These are phyloP conservation scores for Delitschia confertaspora DNA, from an alignment of 495 filamentous ascomycete species.

Conservation along the genomic window DNA sequence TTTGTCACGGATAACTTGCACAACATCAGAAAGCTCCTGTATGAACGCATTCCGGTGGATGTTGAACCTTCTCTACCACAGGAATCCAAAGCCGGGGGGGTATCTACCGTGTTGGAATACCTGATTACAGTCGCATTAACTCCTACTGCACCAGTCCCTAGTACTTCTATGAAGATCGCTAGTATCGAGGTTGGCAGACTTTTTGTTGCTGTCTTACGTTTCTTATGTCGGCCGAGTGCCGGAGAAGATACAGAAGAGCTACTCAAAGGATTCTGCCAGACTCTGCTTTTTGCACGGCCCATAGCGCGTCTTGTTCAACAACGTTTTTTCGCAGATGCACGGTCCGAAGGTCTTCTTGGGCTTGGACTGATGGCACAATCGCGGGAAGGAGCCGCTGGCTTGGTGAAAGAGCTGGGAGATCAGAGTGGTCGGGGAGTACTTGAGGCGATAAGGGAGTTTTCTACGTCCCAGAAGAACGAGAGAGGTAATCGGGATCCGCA, in stretches of 20 bases:
- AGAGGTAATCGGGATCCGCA: constrained; percentile 12
- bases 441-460: constrained; percentile 18
- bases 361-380: constrained; percentile 23
- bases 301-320: constrained; percentile 22
- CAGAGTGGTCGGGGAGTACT: constrained; percentile 15
- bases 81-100: neutral
- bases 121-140: constrained; percentile 12
- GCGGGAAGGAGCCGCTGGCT: constrained; percentile 12
- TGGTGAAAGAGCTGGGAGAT: constrained; percentile 16
- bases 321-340: constrained; percentile 22
- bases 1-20: constrained; percentile 11
- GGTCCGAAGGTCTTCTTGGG: constrained; percentile 24
- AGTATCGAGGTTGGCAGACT: constrained; percentile 20
- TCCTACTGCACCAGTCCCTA: constrained; percentile 22
- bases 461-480: constrained; percentile 8
- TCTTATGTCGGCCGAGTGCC: constrained; percentile 6
- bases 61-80: constrained; percentile 4
- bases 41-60: constrained; percentile 11
- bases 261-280: constrained; percentile 9
- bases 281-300: constrained; percentile 17
- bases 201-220: constrained; percentile 19
- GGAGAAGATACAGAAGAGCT: constrained; percentile 5
- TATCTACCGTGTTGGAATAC: constrained; percentile 17
- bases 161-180: constrained; percentile 23
- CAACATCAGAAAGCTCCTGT: constrained; percentile 14